Evolutionary conservation across 2,329 filamentous ascomycete genomes (phyloP).

Genomic region (Lizonia empirigonia): DNA sequence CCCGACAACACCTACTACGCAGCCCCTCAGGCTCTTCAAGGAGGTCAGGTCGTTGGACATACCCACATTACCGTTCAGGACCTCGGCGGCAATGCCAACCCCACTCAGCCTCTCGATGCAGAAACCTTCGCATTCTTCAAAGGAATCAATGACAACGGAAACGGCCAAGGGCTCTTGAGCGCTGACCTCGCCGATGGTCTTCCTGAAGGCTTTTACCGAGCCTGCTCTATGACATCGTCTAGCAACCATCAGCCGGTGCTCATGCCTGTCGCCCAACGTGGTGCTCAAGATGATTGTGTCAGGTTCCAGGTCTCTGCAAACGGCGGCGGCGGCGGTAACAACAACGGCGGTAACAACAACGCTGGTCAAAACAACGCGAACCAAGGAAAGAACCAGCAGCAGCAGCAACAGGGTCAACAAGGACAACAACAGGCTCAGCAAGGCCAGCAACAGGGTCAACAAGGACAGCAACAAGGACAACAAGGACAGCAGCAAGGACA

Average conservation of each 20-base stretch:
- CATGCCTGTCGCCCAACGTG: conserved; percentile 63
- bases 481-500: conserved; percentile 18
- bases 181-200: conserved; percentile 56
- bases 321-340: conserved; percentile 11
- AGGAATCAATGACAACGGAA: conserved; percentile 60
- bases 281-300: conserved; percentile 60
- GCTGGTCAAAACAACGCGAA: not conserved
- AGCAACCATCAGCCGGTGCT: conserved; percentile 62
- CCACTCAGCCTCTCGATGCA: conserved; percentile 47
- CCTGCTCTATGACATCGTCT: conserved; percentile 59
- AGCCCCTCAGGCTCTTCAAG: conserved; percentile 58
- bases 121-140: conserved; percentile 63
- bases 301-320: conserved; percentile 52
- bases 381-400: conserved; percentile 1
- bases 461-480: conserved; percentile 25
- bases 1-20: conserved; percentile 61
- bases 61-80: conserved; percentile 61
- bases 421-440: conserved; percentile 13
- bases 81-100: conserved; percentile 47
- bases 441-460: conserved; percentile 16
- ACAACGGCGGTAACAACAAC: conserved; percentile 12
- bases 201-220: conserved; percentile 56
- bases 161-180: conserved; percentile 54
- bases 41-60: conserved; percentile 54
- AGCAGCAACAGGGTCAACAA: conserved; percentile 3